A percentile compares a stretch with the other conserved stretches of the same genome.
phyloP scores from a whole-genome alignment of 129 eudicot genomes.

The Solidago caesia region DNA sequence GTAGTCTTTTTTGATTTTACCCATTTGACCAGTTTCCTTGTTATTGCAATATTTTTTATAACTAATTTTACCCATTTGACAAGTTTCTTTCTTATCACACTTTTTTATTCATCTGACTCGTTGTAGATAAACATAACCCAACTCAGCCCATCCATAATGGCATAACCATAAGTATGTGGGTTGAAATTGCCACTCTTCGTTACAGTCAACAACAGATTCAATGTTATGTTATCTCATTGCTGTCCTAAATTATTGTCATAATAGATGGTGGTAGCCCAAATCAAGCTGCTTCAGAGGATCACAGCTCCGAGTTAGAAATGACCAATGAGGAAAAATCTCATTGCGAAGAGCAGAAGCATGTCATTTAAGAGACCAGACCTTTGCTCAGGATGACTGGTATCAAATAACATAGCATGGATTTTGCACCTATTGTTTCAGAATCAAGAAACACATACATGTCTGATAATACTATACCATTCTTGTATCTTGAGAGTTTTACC shows the following conservation, averaged over 20 bases:
- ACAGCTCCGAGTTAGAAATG: conserved; percentile 27
- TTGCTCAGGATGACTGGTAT: conserved; percentile 11
- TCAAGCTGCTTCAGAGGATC: conserved; percentile 35
- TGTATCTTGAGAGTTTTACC: conserved; percentile 21
- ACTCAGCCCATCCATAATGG: too few relatives aligned
- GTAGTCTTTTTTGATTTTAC: too few relatives aligned
- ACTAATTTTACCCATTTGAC: too few relatives aligned
- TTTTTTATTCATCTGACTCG: too few relatives aligned
- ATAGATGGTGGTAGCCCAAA: conserved; percentile 33
- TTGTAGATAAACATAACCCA: too few relatives aligned
- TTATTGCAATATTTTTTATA: too few relatives aligned
- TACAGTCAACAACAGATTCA: background rate
- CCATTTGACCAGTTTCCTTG: too few relatives aligned
- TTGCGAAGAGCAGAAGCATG: conserved; percentile 31
- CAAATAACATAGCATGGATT: conserved; percentile 27
- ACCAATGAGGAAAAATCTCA: conserved; percentile 15
- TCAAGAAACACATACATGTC: conserved; percentile 34
- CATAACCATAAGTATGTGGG: too few relatives aligned
- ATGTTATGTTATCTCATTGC: background rate
- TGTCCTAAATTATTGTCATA: conserved; percentile 4
- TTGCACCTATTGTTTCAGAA: conserved; percentile 33
- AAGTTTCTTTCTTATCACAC: too few relatives aligned
- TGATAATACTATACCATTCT: conserved; percentile 28
- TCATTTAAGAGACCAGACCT: background rate
- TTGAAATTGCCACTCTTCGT: background rate